A percentile compares a stretch with the other conserved stretches of the same genome.
Evolutionary conservation across 495 filamentous ascomycete species (phyloP).

Genomic region (Podospora conica): DNA sequence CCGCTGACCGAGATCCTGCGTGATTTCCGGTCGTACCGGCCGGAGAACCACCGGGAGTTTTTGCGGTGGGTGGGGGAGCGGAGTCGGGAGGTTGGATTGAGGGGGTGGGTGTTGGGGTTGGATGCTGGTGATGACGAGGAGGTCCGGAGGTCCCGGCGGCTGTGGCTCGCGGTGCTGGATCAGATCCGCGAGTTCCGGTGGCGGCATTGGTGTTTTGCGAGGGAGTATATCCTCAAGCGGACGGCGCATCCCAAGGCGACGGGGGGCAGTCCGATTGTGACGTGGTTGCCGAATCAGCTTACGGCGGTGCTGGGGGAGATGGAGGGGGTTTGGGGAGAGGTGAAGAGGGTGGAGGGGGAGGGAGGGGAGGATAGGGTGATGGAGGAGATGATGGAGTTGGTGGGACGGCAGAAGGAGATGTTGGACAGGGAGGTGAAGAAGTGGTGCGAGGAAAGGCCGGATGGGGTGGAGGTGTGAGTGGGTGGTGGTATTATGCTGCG

Average conservation of each 20-base stretch:
- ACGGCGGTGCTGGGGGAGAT: slow-evolving; percentile 72
- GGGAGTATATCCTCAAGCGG: slow-evolving; percentile 85
- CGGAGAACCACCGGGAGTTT: slow-evolving; percentile 78
- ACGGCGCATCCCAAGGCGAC: slow-evolving; percentile 82
- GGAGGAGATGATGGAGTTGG: slow-evolving; percentile 63
- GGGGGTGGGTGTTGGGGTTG: slow-evolving; percentile 54
- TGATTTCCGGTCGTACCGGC: slow-evolving; percentile 81
- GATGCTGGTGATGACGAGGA: slow-evolving; percentile 26
- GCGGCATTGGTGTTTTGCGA: slow-evolving; percentile 92
- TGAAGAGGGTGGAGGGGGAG: slow-evolving; percentile 42
- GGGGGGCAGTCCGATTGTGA: slow-evolving; percentile 86
- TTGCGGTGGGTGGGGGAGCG: slow-evolving; percentile 60
- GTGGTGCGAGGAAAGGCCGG: slow-evolving; percentile 69
- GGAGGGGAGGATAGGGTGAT: slow-evolving; percentile 30
- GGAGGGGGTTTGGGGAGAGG: slow-evolving; percentile 50
- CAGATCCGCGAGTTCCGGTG: slow-evolving; percentile 88
- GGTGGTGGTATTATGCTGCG: not conserved
- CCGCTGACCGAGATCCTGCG: slow-evolving; percentile 77
- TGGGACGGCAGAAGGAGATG: slow-evolving; percentile 60
- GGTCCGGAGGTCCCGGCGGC: slow-evolving; percentile 26
- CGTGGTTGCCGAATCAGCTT: slow-evolving; percentile 83
- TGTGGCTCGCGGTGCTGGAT: slow-evolving; percentile 69
- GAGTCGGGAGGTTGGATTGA: slow-evolving; percentile 50
- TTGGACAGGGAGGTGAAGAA: slow-evolving; percentile 71
- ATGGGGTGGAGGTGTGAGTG: slow-evolving; percentile 33